phyloP scores from a whole-genome alignment of 345 rosid species.

The Linum usitatissimum region DNA sequence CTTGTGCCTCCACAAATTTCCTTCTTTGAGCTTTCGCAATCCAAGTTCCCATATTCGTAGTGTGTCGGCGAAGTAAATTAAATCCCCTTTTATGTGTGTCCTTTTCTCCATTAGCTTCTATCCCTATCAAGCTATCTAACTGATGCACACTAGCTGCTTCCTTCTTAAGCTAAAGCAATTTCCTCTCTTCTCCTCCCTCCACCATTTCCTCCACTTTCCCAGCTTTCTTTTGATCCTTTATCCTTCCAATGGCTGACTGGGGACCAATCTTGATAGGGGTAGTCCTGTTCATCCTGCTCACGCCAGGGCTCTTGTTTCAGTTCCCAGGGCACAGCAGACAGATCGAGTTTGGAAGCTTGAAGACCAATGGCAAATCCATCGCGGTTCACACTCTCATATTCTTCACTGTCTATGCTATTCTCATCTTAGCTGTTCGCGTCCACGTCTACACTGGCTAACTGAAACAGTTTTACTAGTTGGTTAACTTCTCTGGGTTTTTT shows the following conservation, averaged over 20 bases:
- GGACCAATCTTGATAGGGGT: constrained; percentile 38
- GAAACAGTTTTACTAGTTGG: no score
- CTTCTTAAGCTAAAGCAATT: neutral
- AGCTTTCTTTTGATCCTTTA: neutral
- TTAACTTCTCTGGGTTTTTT: no score
- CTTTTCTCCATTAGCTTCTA: neutral
- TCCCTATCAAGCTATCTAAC: constrained; percentile 1
- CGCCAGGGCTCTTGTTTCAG: constrained; percentile 48
- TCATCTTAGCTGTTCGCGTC: neutral
- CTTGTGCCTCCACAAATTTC: neutral
- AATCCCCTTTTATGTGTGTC: neutral
- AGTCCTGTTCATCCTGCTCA: constrained; percentile 36
- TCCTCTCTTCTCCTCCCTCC: neutral
- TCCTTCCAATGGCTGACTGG: constrained; percentile 38
- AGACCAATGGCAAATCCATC: constrained; percentile 39
- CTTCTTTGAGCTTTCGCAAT: neutral
- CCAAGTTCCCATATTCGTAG: neutral
- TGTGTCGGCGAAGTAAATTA: neutral
- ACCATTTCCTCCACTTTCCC: neutral
- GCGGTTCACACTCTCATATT: constrained; percentile 38
- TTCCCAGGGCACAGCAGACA: constrained; percentile 27
- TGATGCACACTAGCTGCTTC: neutral
- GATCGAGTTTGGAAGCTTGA: constrained; percentile 35
- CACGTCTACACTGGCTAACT: neutral
- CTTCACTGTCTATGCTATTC: constrained; percentile 17